Base-by-base conservation (phyloP, 1,284 basidiomycete species). In the Ustilago vetiveriae region DNA sequence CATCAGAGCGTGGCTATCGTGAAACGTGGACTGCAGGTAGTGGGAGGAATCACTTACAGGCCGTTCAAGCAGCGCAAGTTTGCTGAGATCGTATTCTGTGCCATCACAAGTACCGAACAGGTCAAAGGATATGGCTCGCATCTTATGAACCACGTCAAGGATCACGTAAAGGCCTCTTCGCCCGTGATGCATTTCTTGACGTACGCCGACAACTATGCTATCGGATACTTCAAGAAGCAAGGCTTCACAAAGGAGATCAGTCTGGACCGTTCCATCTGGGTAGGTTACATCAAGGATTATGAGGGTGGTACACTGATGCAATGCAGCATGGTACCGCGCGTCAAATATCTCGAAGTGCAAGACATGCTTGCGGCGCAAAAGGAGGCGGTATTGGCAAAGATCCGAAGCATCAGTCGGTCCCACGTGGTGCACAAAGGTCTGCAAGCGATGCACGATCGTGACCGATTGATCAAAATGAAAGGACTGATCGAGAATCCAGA, bases 281-380 rank as follows among this genome's bases (percentile, higher is more conserved):
- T 95, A 1, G 96, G 95, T 1, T 98, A 99, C 83, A 98, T 99
- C 88, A 99, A 98, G 83, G 96, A 99, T 82, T 99, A 99, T 83
- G 96, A 99, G 82, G 96, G 96, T 42, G 95, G 94, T n/a, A 99
- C 96, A 40, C 92, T 98, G 84, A 98, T 98, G 95, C 94, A 87
- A 84, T 98, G 96, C 80, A 91, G 90, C 4, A 91, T 98, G 91
- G 84, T 98, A 19, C 89, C 88, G 22, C 91, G 92, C 75, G 89
- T 98, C 67, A 89, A 93, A 79, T 98, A 98, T 78, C 85, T 96
- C 64, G 86, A 91, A 72, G 92, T 92, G 56, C 86, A 88, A 45
- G 89, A 89, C 54, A 88, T 92, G 75, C 85, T 98, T 43, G 86
- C 88, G 2, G 85, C 86, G 70, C 96, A 98, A 83, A 91, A 92